A percentile compares a stretch with the other conserved stretches of the same genome.
phyloP scores from a whole-genome alignment of 768 basidiomycete genomes.

The Rhodosporidiobolus odoratus region DNA sequence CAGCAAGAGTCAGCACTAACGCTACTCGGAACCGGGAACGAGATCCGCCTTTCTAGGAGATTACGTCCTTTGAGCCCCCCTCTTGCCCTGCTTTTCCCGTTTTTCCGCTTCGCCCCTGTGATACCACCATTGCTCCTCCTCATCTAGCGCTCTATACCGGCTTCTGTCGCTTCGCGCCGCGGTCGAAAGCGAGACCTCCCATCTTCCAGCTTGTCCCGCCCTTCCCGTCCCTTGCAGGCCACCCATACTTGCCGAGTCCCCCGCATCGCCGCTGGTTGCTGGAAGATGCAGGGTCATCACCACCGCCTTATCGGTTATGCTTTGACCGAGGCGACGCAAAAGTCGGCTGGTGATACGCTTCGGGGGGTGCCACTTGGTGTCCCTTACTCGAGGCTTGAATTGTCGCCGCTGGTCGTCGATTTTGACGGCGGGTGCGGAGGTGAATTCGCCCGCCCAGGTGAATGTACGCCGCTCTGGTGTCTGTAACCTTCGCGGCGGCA shows the following conservation, averaged over 20 bases:
- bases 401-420: neutral
- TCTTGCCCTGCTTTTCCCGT: neutral
- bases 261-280: neutral
- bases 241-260: neutral
- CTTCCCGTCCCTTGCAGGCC: neutral
- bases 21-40: neutral
- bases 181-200: neutral
- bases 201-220: neutral
- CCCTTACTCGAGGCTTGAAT: neutral
- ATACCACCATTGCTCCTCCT: constrained; percentile 8
- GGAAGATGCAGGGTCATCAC: constrained; percentile 2
- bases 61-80: neutral
- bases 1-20: neutral
- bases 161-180: neutral
- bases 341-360: constrained; percentile 18
- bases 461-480: neutral
- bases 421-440: neutral
- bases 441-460: neutral
- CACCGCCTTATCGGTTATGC: constrained; percentile 7
- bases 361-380: constrained; percentile 26
- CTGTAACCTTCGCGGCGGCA: constrained; percentile 25
- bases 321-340: neutral
- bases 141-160: neutral
- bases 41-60: neutral
- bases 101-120: neutral